Evolutionary conservation across 441 rosid species (phyloP), one percentile per base, ranked within the genome.

Genomic region (Gossypium davidsonii): DNA sequence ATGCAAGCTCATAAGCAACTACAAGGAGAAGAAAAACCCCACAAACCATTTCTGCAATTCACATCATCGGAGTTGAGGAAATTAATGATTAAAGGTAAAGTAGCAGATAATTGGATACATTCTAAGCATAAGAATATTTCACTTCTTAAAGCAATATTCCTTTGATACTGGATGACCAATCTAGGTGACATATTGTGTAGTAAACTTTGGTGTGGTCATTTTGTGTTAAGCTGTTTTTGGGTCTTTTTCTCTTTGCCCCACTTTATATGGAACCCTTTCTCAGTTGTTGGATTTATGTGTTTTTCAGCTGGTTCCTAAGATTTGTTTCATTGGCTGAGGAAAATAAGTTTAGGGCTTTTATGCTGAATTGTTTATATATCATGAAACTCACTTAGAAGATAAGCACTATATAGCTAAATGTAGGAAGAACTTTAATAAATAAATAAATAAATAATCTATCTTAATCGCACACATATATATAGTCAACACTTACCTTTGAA

Each of bases 31-130:
- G 15, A 1, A 64, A 64, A 48, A 20, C 4, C 8, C 15, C 17
- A 42, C 9, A 64, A 20, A 9, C 44, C 70, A 44, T 6, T 44
- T 65, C 70, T 65, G 70, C 70, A 65, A 11, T 65, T 65, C 56
- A 65, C 23, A 14, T 20, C 6, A 46, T 25, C 46, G 51, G 37
- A 44, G 10, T 23, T 6, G 31, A 65, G 12, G 56, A 21, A 58
- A 58, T 3, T 23, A 31, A 42, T 39, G 53, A 42, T 42, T 39
- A 64, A 42, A 39, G 31, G 69, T 42, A 64, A 64, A 31, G 25
- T 46, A 21, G 15, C 37, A 23, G 14, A 23, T 11, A 48, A 46
- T 48, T 17, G 9, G 70, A 44, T 44, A 26, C 70, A 65, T 44
- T 21, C 26, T 15, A 11, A 64, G 52, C 12, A 63, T 31, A 61